Base-by-base conservation (phyloP, 495 filamentous ascomycete species). In the Lindgomyces ingoldianus region DNA sequence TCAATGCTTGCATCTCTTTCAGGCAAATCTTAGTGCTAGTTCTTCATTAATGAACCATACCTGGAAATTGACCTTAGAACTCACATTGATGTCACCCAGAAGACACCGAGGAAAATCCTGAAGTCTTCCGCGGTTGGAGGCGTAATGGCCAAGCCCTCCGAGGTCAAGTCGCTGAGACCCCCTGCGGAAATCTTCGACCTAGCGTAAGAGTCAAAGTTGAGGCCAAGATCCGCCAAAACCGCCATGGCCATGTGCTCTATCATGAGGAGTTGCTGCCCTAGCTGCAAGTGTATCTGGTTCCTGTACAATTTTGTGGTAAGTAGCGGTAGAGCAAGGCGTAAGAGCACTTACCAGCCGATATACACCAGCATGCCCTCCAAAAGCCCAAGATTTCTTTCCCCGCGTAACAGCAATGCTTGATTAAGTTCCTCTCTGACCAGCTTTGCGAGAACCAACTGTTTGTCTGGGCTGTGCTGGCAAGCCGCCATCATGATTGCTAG, bases 401-500 rank as follows among this genome's bases (percentile, higher is more conserved):
- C 33, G 3, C 39, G 30, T 44, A 45, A 19, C 39, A 42, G 19
- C 9, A 44, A 30, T 3, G 53, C 53, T 18, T 57, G 30, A 22
- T 36, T 57, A 26, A 57, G 42, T 33, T 57, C 53, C 3, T 57
- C 8, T 25, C 53, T 18, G 8, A 57, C 36, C n/a, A 44, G 12
- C 3, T 22, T 14, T 27, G 53, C 53, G 11, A 57, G 29, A 12
- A 19, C 18, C 19, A 44, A 27, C 36, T 57, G 53, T 3, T 36
- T 14, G 2, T 42, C 12, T 19, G 19, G 9, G 22, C 45, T 36
- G 30, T 21, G 21, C 24, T 57, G 53, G 39, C 53, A 57, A 16
- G 53, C 53, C 2, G 22, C 53, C 53, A 57, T 57, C 11, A 57
- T 44, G n/a, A 57, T 14, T 10, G 53, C 12, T 36, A 57, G 42